phyloP scores from a whole-genome alignment of 495 filamentous ascomycete genomes.

The Mytilinidion resinicola region DNA sequence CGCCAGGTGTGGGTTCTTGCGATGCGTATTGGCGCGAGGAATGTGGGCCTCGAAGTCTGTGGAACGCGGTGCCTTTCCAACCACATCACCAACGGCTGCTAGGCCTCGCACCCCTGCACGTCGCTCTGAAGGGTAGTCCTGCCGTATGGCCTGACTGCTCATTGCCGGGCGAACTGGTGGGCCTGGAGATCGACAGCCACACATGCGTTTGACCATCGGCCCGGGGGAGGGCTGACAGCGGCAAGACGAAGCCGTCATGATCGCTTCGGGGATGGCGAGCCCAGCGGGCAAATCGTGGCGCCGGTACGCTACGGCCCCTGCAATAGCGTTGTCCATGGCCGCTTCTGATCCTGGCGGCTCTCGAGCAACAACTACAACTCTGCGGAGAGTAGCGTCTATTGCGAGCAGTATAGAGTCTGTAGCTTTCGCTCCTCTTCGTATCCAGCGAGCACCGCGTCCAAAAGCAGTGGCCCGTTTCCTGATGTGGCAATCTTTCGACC shows the following conservation, averaged over 20 bases:
- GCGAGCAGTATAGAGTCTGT: conserved; percentile 2
- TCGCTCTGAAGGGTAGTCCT: conserved; percentile 5
- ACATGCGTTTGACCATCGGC: not conserved
- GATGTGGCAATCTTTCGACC: conserved; percentile 23
- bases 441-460: conserved; percentile 8
- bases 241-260: conserved; percentile 1
- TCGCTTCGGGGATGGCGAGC: conserved; percentile 5
- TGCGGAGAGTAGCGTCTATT: not conserved
- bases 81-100: conserved; percentile 5
- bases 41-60: conserved; percentile 21
- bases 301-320: not conserved
- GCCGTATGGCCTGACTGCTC: conserved; percentile 13
- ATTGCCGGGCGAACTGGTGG: conserved; percentile 15
- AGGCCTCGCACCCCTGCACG: conserved; percentile 1
- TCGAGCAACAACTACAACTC: conserved; percentile 12
- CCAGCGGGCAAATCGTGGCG: conserved; percentile 15
- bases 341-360: conserved; percentile 19
- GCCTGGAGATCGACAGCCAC: conserved; percentile 4
- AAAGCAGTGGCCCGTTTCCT: conserved; percentile 21
- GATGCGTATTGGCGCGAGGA: conserved; percentile 22
- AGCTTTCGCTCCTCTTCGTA: conserved; percentile 1
- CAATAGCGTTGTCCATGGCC: conserved; percentile 11
- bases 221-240: conserved; percentile 13
- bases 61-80: conserved; percentile 12
- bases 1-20: conserved; percentile 6